Base-by-base conservation (phyloP, 2,329 filamentous ascomycete genomes). In the Byssothecium circinans region DNA sequence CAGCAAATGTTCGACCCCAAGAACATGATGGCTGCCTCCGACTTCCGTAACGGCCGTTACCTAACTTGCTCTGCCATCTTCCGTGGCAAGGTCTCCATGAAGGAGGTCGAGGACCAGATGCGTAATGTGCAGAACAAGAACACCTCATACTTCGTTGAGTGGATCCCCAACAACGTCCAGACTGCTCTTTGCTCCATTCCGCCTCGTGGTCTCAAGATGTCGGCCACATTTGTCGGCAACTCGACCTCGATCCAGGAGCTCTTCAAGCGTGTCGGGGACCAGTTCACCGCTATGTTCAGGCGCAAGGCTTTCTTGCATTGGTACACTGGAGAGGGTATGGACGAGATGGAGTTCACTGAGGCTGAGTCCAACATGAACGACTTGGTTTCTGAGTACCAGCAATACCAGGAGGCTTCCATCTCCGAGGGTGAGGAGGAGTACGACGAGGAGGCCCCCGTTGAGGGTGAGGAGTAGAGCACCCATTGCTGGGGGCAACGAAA, bases 241-340 rank as follows among this genome's bases (percentile, higher is more conserved):
- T 96, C 91, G 59, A 99, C 94, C 67, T 95, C 92, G 62, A 99
- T 99, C 79, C 94, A 99, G 84, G 94, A 99, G 82, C 89, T 99
- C 69, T 99, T 99, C 89, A 97, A 99, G 90, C 92, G 94, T 85
- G 82, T 99, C 67, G 94, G 94, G 74, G 94, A 99, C 78, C 94
- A 99, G 81, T 99, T 99, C 86, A 91, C 88, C 80, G 94, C 91
- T 75, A 99, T 99, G 94, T 99, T 99, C 88, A 86, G 94, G 81
- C 91, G 94, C 81, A 99, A 97, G 89, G 94, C 94, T 86, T 99
- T 99, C 91, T 89, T 99, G 85, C 94, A 97, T 83, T 99, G 94
- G 94, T 99, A 99, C 82, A 99, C 94, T 85, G 91, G 91, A 73
- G 94, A 99, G 85, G 94, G 94, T 81, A 99, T 99, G 94, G 94